Evolutionary conservation across 2,329 filamentous ascomycete genomes (phyloP).

Genomic region (Pestalotiopsis sp.): DNA sequence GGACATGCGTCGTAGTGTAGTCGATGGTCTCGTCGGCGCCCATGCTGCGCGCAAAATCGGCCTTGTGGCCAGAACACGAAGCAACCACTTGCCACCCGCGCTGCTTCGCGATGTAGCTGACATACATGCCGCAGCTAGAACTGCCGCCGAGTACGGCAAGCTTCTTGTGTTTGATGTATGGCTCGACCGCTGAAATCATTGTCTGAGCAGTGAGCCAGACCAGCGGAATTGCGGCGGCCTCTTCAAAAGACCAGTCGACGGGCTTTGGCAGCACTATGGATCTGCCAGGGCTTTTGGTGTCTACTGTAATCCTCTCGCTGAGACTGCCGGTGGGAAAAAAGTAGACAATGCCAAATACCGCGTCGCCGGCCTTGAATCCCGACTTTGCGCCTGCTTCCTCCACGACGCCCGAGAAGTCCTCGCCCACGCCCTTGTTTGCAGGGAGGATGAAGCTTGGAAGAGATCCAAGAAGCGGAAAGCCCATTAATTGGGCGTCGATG

Average conservation of each 20-base stretch:
- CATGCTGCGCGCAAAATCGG: not conserved
- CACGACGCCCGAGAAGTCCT: conserved; percentile 1
- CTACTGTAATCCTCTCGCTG: not conserved
- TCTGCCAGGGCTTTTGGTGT: not conserved
- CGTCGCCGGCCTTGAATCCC: not conserved
- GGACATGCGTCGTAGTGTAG: not conserved
- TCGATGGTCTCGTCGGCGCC: not conserved
- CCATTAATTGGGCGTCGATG: not conserved
- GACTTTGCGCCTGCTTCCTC: not conserved
- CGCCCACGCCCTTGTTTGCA: not conserved
- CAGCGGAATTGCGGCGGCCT: not conserved
- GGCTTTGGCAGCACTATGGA: not conserved
- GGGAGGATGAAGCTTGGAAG: not conserved
- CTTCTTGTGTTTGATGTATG: not conserved
- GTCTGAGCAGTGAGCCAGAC: conserved; percentile 1
- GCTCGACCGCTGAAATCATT: not conserved
- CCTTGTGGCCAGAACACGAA: not conserved
- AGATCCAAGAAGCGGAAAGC: not conserved
- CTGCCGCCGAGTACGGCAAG: not conserved
- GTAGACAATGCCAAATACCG: not conserved
- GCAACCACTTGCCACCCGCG: not conserved
- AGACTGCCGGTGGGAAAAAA: not conserved
- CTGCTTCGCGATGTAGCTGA: not conserved
- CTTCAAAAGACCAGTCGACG: not conserved
- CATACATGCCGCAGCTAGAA: not conserved